Base-by-base conservation (phyloP, 208 protist genomes). In the Balamuthia mandrillaris region DNA sequence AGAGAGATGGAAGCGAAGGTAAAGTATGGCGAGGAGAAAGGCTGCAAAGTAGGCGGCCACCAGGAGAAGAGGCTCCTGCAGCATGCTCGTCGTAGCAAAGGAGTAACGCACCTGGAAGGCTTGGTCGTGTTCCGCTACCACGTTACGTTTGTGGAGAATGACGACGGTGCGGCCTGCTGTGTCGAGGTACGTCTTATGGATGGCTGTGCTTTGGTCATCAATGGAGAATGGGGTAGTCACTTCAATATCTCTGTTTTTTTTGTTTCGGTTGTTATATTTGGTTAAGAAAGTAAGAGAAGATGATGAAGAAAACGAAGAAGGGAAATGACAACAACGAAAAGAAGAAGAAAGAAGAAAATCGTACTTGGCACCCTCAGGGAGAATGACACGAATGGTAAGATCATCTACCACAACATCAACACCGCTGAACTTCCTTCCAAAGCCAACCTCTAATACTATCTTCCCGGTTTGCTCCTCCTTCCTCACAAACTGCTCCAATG, bases 351-450 rank as follows among this genome's bases (percentile, higher is more conserved):
- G 42, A 45, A 27, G 31, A 18, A 49, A 7, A 86, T 37, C 29
- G 41, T 29, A 86, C 84, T 63, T 77, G 63, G 79, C 66, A 54
- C 89, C 89, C 79, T 93, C 91, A 39, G 91, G 91, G 12, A 93
- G 74, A 31, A 93, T 65, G 7, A 93, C 41, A 18, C 42, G 51
- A 5, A 93, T 42, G 7, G 3, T 41, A 27, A 84, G 42, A 5
- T 90, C 61, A 16, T 88, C 84, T 21, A 91, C 66, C 39, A 83
- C 83, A 5, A 81, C 35, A 24, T 85, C 58, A 0, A 84, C 29
- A 7, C 83, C 51, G 42, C 37, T 0, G 16, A 10, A n/a, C 61
- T 84, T 74, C n/a, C n/a, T n/a, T 58, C 85, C 86, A 52, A 91
- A 74, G 42, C 83, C 63, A 2, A 88, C 49, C 52, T 86, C 91